phyloP scores from a whole-genome alignment of 2,329 filamentous ascomycete species.

The Colletotrichum somersetense region DNA sequence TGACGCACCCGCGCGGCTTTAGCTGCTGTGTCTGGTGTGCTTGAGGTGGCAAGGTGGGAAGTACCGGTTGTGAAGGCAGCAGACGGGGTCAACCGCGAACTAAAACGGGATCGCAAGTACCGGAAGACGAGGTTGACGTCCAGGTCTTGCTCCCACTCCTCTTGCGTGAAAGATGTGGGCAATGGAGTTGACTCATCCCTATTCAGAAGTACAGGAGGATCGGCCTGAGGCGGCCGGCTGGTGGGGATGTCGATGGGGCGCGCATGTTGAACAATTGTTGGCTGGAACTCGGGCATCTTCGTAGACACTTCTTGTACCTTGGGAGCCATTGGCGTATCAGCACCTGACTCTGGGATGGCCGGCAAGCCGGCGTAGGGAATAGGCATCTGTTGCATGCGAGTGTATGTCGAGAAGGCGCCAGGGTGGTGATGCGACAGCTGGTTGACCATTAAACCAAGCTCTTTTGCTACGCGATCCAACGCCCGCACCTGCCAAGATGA shows the following conservation, averaged over 20 bases:
- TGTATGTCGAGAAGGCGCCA: slow-evolving; percentile 88
- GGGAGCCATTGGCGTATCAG: slow-evolving; percentile 45
- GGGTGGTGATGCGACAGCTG: slow-evolving; percentile 85
- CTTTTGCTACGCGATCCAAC: slow-evolving; percentile 85
- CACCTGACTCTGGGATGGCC: slow-evolving; percentile 67
- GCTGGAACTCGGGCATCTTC: slow-evolving; percentile 60
- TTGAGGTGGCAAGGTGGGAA: slow-evolving; percentile 62
- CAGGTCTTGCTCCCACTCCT: slow-evolving; percentile 94
- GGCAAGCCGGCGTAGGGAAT: slow-evolving; percentile 85
- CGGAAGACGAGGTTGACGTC: slow-evolving; percentile 93
- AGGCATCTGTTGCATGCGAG: slow-evolving; percentile 71
- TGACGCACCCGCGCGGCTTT: slow-evolving; percentile 88
- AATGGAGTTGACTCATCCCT: slow-evolving; percentile 36
- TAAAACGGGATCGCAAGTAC: slow-evolving; percentile 84
- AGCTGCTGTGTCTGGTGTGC: slow-evolving; percentile 75
- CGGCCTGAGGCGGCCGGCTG: slow-evolving; percentile 44
- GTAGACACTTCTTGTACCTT: slow-evolving; percentile 65
- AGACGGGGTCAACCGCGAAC: slow-evolving; percentile 60
- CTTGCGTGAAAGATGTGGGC: slow-evolving; percentile 66
- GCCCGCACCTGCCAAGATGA: slow-evolving; percentile 81
- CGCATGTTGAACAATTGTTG: slow-evolving; percentile 57
- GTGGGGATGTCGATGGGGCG: slow-evolving; percentile 55
- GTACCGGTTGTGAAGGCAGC: slow-evolving; percentile 58
- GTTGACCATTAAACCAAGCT: slow-evolving; percentile 86
- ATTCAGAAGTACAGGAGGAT: slow-evolving; percentile 24